A percentile compares a stretch with the other conserved stretches of the same genome.
Conservation (phyloP, 1,139 yeast species). For the Kodamaea anthophila region DNA sequence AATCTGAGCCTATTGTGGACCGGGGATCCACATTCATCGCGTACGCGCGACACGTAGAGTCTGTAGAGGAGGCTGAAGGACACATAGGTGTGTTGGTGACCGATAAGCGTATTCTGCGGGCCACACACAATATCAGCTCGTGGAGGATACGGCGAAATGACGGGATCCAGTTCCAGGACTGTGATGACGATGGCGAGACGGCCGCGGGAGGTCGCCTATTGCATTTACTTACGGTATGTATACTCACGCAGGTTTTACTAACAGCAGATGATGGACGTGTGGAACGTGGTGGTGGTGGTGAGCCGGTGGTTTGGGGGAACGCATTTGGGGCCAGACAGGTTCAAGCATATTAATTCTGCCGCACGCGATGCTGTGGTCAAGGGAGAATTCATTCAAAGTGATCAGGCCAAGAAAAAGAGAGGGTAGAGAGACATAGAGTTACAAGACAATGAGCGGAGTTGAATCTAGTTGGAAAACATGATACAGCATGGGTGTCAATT, state of each 20-base stretch:
- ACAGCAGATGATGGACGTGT: slow-evolving; percentile 61
- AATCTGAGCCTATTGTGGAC: slow-evolving; percentile 73
- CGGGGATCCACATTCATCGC: slow-evolving; percentile 85
- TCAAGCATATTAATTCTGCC: slow-evolving; percentile 85
- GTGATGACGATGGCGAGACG: slow-evolving; percentile 95
- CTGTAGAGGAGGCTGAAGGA: slow-evolving; percentile 59
- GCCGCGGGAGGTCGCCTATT: slow-evolving; percentile 91
- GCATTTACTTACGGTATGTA: slow-evolving; percentile 61
- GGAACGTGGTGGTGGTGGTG: slow-evolving; percentile 84
- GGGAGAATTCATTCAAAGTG: slow-evolving; percentile 44
- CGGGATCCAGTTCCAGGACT: slow-evolving; percentile 65
- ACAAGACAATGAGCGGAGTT: no score
- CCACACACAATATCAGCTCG: slow-evolving; percentile 80
- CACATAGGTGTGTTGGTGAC: slow-evolving; percentile 46
- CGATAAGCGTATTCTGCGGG: slow-evolving; percentile 61
- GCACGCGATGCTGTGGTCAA: slow-evolving; percentile 77
- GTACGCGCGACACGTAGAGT: slow-evolving; percentile 54
- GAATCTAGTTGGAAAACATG: no score
- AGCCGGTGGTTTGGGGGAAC: slow-evolving; percentile 93
- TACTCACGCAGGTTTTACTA: slow-evolving; percentile 21
- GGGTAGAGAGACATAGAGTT: slow-evolving; percentile 17
- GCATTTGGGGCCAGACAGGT: slow-evolving; percentile 87
- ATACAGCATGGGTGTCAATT: no score
- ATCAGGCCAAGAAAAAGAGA: slow-evolving; percentile 11
- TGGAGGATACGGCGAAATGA: slow-evolving; percentile 62